Conservation (phyloP, 495 filamentous ascomycete species). For the Melanomma pulvis-pyrius region DNA sequence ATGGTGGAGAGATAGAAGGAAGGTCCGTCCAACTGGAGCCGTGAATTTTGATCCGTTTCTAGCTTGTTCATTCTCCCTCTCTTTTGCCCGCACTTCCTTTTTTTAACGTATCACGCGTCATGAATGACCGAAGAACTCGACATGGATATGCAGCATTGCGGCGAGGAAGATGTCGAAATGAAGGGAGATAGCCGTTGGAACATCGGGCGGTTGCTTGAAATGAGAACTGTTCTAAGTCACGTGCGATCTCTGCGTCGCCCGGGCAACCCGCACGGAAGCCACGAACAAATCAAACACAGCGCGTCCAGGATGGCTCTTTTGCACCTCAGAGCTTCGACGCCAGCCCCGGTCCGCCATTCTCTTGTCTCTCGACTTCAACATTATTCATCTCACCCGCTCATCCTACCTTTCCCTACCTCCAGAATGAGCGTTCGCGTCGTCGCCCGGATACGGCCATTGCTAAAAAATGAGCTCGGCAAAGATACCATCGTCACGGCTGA, state of each 20-base stretch:
- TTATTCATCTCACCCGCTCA: background rate
- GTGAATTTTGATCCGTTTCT: background rate
- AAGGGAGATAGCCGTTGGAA: too few species aligned
- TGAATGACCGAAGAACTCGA: too few species aligned
- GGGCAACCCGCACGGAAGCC: constrained; percentile 8
- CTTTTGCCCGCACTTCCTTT: too few species aligned
- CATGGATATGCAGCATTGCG: too few species aligned
- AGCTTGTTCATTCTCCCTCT: background rate
- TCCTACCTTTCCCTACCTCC: background rate
- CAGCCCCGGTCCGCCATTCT: constrained; percentile 17
- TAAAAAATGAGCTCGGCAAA: constrained; percentile 77
- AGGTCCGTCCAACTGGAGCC: background rate
- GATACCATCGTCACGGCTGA: constrained; percentile 77
- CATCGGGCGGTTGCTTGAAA: too few species aligned
- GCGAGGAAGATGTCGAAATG: too few species aligned
- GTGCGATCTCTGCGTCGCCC: background rate
- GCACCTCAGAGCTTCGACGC: constrained; percentile 11
- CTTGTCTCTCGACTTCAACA: constrained; percentile 10
- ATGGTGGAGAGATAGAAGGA: constrained; percentile 4
- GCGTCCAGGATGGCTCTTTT: background rate
- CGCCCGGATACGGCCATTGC: constrained; percentile 83
- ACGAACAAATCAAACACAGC: constrained; percentile 1
- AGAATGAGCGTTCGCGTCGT: constrained; percentile 79
- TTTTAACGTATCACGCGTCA: too few species aligned
- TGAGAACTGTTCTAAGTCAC: background rate